Percentiles rank a stretch among this genome's conserved stretches.
Conservation (phyloP, 129 eudicot species). For the Smallanthus sonchifolius region DNA sequence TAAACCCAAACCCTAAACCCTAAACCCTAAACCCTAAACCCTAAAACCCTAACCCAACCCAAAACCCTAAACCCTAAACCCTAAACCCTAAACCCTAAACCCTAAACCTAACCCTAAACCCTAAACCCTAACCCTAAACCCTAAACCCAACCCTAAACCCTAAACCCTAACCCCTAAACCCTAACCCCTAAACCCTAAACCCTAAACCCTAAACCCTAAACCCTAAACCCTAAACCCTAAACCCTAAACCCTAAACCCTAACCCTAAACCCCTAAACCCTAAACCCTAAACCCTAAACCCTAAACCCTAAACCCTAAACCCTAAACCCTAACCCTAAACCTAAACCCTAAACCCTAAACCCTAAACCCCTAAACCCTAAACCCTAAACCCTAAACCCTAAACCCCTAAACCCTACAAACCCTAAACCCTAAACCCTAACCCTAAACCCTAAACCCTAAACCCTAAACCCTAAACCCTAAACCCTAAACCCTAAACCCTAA, state of each 20-base stretch:
- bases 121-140: no score
- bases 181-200: neutral
- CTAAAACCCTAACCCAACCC: neutral
- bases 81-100: neutral
- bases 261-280: neutral
- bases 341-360: neutral
- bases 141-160: no score
- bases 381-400: neutral
- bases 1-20: neutral
- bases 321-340: neutral
- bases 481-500: conserved; percentile 10
- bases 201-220: no score
- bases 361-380: neutral
- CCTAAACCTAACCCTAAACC: no score
- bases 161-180: no score
- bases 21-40: neutral
- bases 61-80: neutral
- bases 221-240: no score
- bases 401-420: neutral
- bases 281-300: neutral
- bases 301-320: neutral
- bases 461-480: conserved; percentile 8
- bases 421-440: neutral
- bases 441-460: neutral
- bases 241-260: no score